Conservation (phyloP, 768 basidiomycete genomes). For the Rhizopogon rudus region DNA sequence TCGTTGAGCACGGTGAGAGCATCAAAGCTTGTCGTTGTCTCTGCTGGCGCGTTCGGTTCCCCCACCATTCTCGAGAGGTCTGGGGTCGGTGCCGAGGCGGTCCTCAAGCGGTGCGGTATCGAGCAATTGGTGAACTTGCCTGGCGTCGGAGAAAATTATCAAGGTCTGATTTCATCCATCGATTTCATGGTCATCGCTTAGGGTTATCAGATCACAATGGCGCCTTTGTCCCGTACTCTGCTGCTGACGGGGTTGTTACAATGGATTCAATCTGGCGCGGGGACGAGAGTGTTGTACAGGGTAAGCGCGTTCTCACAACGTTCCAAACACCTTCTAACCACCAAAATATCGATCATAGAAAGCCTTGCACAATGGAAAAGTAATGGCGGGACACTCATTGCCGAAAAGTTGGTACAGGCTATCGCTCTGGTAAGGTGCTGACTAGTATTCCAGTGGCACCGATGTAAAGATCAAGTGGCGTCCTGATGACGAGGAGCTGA, state of each 20-base stretch:
- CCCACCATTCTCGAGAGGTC: constrained; percentile 53
- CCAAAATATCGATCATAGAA: background rate
- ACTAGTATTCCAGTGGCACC: constrained; percentile 3
- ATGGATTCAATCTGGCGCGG: constrained; percentile 42
- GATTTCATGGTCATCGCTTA: background rate
- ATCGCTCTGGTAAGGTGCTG: background rate
- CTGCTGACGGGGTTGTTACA: constrained; percentile 39
- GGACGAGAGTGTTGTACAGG: constrained; percentile 29
- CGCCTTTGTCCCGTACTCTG: constrained; percentile 26
- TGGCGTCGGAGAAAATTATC: constrained; percentile 40
- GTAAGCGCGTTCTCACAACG: constrained; percentile 25
- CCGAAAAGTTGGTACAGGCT: constrained; percentile 41
- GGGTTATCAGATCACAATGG: constrained; percentile 24
- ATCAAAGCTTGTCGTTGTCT: constrained; percentile 31
- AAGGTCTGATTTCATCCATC: constrained; percentile 17
- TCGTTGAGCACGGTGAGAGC: constrained; percentile 21
- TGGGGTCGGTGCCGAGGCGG: constrained; percentile 31
- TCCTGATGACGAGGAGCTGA: constrained; percentile 15
- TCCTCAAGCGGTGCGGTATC: constrained; percentile 26
- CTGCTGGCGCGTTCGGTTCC: constrained; percentile 37
- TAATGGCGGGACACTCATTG: constrained; percentile 39
- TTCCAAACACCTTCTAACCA: background rate
- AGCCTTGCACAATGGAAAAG: constrained; percentile 25
- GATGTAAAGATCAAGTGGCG: constrained; percentile 21
- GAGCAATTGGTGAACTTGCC: constrained; percentile 30